Conservation (phyloP, 179 eudicot species). For the Carnegiea gigantea region DNA sequence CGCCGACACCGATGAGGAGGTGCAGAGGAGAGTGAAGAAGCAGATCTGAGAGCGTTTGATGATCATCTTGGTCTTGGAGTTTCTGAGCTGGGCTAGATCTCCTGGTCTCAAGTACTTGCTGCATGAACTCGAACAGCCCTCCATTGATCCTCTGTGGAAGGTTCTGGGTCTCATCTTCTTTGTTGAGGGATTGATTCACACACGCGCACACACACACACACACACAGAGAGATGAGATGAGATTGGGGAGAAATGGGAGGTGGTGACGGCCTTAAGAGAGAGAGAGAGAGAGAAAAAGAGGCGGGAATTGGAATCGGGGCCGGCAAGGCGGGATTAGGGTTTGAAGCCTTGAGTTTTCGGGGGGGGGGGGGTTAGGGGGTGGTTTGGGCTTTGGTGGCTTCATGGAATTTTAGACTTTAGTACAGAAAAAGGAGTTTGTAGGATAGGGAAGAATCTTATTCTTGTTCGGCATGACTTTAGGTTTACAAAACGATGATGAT, state of each 20-base stretch:
- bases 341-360: constrained; percentile 9
- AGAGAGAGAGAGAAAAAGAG: not conserved
- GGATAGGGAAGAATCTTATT: not conserved
- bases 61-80: constrained; percentile 11
- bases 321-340: constrained; percentile 28
- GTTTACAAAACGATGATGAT: no score
- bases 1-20: not conserved
- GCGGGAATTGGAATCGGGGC: constrained; percentile 20
- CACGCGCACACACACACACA: no score
- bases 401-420: not conserved
- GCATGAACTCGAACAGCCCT: not conserved
- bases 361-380: no score
- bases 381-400: no score
- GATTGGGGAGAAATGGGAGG: not conserved
- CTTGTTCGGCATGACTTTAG: no score
- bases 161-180: not conserved
- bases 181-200: not conserved
- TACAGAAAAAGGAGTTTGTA: not conserved
- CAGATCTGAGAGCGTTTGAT: constrained; percentile 10
- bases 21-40: constrained; percentile 5
- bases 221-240: not conserved
- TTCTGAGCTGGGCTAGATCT: constrained; percentile 23
- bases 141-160: not conserved
- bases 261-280: not conserved
- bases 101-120: constrained; percentile 23